These are phyloP conservation scores for Ceratobasidium sp. DNA, from an alignment of 1,284 basidiomycete species.

Conservation along the genomic window DNA sequence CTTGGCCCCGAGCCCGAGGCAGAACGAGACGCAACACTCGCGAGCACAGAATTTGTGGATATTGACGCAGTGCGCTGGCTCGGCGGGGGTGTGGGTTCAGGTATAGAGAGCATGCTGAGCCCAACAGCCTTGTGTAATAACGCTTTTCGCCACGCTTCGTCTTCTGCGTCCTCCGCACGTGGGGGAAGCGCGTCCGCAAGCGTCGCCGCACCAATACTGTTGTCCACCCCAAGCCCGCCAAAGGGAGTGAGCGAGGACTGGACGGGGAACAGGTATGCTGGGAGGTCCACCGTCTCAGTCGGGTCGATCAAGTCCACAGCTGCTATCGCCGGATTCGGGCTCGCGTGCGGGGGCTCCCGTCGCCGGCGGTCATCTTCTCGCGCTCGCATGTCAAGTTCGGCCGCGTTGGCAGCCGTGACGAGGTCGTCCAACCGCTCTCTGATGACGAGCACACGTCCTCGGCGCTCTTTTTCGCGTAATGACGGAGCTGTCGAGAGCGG, in stretches of 20 bases:
- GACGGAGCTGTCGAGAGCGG: constrained; percentile 48
- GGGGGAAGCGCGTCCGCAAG: constrained; percentile 46
- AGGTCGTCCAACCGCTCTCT: constrained; percentile 79
- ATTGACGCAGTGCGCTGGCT: constrained; percentile 29
- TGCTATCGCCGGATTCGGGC: constrained; percentile 53
- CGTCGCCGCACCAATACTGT: constrained; percentile 42
- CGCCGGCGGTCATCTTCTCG: constrained; percentile 54
- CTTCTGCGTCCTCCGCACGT: constrained; percentile 38
- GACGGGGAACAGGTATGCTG: constrained; percentile 66
- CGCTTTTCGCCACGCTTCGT: constrained; percentile 47
- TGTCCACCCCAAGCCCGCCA: constrained; percentile 38
- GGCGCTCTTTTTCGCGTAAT: constrained; percentile 52
- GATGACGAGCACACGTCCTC: constrained; percentile 74
- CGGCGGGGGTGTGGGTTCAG: constrained; percentile 34
- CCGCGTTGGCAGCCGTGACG: constrained; percentile 61
- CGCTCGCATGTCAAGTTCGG: constrained; percentile 49
- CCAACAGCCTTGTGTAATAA: constrained; percentile 47
- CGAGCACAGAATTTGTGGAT: constrained; percentile 2
- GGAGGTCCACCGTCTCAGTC: constrained; percentile 62
- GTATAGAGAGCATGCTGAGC: constrained; percentile 47
- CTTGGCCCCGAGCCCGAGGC: constrained; percentile 25
- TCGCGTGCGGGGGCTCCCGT: constrained; percentile 36
- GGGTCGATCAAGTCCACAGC: constrained; percentile 72
- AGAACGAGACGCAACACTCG: background rate
- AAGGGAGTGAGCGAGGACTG: constrained; percentile 63